Evolutionary conservation across 345 rosid genomes (phyloP).

Genomic region (Gossypium ekmanianum): DNA sequence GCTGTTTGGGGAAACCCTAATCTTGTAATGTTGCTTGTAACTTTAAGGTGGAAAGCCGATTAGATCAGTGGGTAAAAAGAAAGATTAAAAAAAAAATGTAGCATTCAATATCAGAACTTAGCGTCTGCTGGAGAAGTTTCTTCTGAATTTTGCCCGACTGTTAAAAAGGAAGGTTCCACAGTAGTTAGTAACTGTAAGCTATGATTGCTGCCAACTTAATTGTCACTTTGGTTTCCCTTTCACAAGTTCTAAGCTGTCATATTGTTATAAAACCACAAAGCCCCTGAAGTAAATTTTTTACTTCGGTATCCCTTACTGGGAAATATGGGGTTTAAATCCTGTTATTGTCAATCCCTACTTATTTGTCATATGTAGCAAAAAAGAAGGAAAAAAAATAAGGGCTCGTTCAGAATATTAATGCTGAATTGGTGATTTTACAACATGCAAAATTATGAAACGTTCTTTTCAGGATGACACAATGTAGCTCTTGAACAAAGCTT

Average conservation of each 20-base stretch:
- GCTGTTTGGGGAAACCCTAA: not conserved
- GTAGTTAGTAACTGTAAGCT: no score
- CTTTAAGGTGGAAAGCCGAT: not conserved
- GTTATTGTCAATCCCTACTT: no score
- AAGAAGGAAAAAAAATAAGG: no score
- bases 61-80: not conserved
- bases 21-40: constrained; percentile 3
- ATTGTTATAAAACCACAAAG: no score
- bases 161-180: not conserved
- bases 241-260: no score
- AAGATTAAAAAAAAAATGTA: not conserved
- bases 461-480: not conserved
- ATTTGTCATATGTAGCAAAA: no score
- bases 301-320: no score
- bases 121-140: not conserved
- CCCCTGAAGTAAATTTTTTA: no score
- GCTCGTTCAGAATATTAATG: not conserved
- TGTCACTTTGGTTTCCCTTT: no score
- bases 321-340: no score
- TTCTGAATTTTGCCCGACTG: not conserved
- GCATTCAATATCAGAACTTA: not conserved
- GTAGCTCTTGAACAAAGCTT: constrained; percentile 18
- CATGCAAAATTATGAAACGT: not conserved
- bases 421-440: not conserved
- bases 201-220: no score